Base-by-base conservation (phyloP, 306 rosid genomes). In the Canavalia gladiata region DNA sequence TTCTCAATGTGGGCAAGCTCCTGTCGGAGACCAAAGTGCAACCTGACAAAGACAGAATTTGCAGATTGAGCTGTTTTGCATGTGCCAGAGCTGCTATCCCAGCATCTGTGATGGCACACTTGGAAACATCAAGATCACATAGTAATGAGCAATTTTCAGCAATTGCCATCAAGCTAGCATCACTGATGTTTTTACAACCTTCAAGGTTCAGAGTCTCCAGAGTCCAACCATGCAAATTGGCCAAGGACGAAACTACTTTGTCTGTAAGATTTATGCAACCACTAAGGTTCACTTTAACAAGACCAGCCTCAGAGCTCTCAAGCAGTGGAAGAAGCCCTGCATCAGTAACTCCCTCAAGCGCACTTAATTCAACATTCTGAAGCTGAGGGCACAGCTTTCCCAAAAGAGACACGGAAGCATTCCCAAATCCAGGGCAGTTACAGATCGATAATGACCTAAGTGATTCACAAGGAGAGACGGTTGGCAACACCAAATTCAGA, bases 341-440 rank as follows among this genome's bases (percentile, higher is more conserved):
- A 59, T 94, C 97, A 0, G 96, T 92, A 50, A 96, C 87, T 75
- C 88, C 90, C 82, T 83, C 90, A 33, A 96, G 92, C 81, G 97
- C 94, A 74, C 87, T 84, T 55, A 96, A 85, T 74, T 96, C 98
- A 35, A 96, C 79, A 62, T 94, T 77, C 78, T 87, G 94, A 75
- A 96, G 88, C 73, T 88, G 92, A 59, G 95, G 97, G 86, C 99
- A 96, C 51, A 90, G 78, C 81, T 90, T 87, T 60, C 95, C 98
- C 79, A 96, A 70, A 60, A 86, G 52, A 43, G 91, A 89, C 74
- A 96, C 74, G 85, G 89, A 79, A 49, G 84, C 85, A 45, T 87
- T 74, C 63, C 99, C 97, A 87, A 96, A 96, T 68, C 97, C 99
- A 80, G 90, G 91, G 86, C 99, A 96, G 82, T 90, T 86, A 18